Evolutionary conservation across 805 yeast species (phyloP), one percentile per base, ranked within the genome.

Genomic region (Debaryomyces hansenii): DNA sequence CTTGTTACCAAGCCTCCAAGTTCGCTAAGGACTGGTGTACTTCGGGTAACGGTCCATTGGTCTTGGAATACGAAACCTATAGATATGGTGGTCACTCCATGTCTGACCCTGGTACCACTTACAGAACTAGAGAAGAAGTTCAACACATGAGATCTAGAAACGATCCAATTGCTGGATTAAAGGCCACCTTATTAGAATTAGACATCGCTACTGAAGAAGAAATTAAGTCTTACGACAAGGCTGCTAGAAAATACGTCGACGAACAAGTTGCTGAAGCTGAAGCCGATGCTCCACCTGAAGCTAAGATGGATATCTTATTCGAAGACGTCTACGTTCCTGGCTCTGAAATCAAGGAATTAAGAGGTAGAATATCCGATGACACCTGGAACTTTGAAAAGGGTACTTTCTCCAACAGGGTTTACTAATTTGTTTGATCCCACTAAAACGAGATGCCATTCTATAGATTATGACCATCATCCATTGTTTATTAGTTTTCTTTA

Each of bases 91-190:
- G 99, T 72, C 99, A 94, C 84, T 94, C 99, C 59, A 94, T 94
- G 98, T 92, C 98, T 59, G 99, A 94, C 77, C 99, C 99, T 64
- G 99, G 99, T 82, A 94, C 99, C 72, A 94, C 99, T 57, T 94
- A 94, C 85, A 87, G 99, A 84, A 94, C 99, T 67, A 91, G 99
- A 80, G 99, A 94, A 78, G 99, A 94, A 79, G 94, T 94, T 59
- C 97, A 91, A 78, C 92, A 92, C 79, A 91, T 94, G 97, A 88
- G 99, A 80, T 90, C 98, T 37, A 87, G 90, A 80, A 90, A 87
- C 70, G 99, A 94, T 72, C 97, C 98, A 60, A 90, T 94, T 70
- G 91, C 96, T 47, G 98, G 98, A 59, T 83, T 94, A 67, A 92
- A 91, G 82, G 84, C 84, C 63, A 87, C 83, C 53, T 77, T 94